These are phyloP conservation scores for Candida boleticola DNA, from an alignment of 805 yeast genomes.

Conservation along the genomic window DNA sequence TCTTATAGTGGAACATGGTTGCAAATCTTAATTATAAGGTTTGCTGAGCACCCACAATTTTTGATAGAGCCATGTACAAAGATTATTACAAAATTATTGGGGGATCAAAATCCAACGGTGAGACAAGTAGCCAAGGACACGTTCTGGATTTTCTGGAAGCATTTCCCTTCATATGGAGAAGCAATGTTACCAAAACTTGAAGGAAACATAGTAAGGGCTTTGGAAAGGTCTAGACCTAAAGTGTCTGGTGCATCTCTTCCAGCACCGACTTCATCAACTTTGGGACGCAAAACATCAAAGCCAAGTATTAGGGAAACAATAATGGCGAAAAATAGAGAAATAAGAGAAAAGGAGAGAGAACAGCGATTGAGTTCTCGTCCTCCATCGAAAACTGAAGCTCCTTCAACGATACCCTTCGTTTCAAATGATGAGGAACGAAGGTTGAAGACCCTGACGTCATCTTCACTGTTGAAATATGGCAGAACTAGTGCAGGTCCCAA, in stretches of 20 bases:
- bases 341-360: slow-evolving; percentile 22
- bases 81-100: slow-evolving; percentile 56
- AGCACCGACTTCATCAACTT: neutral
- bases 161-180: slow-evolving; percentile 55
- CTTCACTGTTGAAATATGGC: slow-evolving; percentile 6
- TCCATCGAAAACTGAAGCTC: neutral
- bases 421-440: slow-evolving; percentile 6
- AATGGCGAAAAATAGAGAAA: slow-evolving; percentile 41
- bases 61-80: slow-evolving; percentile 46
- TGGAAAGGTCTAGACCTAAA: slow-evolving; percentile 58
- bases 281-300: slow-evolving; percentile 21
- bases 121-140: slow-evolving; percentile 71
- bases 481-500: slow-evolving; percentile 2
- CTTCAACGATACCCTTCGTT: slow-evolving; percentile 7
- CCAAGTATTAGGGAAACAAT: slow-evolving; percentile 51
- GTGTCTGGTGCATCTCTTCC: slow-evolving; percentile 1
- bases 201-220: slow-evolving; percentile 49
- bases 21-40: slow-evolving; percentile 56
- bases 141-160: slow-evolving; percentile 64
- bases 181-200: slow-evolving; percentile 40
- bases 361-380: neutral
- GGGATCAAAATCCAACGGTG: slow-evolving; percentile 79
- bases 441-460: neutral
- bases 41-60: slow-evolving; percentile 28
- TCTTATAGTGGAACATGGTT: slow-evolving; percentile 70